phyloP scores from a whole-genome alignment of 2,329 filamentous ascomycete genomes.

The Monosporascus sp. region DNA sequence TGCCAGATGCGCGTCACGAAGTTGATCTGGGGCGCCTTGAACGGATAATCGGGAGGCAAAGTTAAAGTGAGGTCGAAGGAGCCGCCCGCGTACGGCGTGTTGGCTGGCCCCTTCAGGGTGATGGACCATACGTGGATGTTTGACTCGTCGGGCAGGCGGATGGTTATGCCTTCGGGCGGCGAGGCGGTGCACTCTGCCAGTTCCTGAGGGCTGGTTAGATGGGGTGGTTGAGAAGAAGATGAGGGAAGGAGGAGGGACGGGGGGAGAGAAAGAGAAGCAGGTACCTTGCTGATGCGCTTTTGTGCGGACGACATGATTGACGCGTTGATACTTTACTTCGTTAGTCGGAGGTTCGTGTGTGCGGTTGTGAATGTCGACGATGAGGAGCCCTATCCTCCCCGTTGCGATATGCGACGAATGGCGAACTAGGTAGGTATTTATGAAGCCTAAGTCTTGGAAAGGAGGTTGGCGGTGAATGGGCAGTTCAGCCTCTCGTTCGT shows the following conservation, averaged over 20 bases:
- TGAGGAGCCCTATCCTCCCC: no score
- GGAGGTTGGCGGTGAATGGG: no score
- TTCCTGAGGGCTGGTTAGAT: slow-evolving; percentile 35
- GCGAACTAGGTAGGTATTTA: no score
- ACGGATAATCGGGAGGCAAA: slow-evolving; percentile 79
- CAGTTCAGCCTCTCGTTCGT: no score
- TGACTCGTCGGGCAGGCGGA: slow-evolving; percentile 40
- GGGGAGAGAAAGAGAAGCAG: slow-evolving; percentile 13
- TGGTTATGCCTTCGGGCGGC: slow-evolving; percentile 41
- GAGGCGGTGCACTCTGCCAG: slow-evolving; percentile 42
- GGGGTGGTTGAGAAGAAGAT: neutral
- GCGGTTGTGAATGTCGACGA: no score
- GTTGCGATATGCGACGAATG: no score
- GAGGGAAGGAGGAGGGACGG: slow-evolving; percentile 2
- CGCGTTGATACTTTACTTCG: no score
- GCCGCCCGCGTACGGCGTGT: slow-evolving; percentile 55
- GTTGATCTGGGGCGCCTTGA: slow-evolving; percentile 75
- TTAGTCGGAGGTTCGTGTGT: no score
- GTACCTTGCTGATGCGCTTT: no score
- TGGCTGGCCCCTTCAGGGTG: slow-evolving; percentile 38
- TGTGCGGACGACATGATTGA: no score
- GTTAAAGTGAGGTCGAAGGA: slow-evolving; percentile 66
- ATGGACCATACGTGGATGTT: slow-evolving; percentile 50
- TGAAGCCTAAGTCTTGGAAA: no score
- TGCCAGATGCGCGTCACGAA: slow-evolving; percentile 93